phyloP scores from a whole-genome alignment of 352 stramenopile genomes.

The Phytopythium kandeliae region DNA sequence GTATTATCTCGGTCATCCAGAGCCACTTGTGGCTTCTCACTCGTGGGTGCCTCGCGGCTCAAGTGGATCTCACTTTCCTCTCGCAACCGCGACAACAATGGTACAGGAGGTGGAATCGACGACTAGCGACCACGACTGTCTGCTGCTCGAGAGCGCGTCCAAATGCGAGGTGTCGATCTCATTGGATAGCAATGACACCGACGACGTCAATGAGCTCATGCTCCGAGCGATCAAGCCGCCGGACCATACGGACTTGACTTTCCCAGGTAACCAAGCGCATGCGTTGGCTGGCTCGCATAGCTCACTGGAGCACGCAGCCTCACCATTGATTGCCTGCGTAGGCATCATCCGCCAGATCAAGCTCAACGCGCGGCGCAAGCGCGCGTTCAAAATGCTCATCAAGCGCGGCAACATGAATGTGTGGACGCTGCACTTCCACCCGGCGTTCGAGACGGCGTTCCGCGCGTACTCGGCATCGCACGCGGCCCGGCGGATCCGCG shows the following conservation, averaged over 20 bases:
- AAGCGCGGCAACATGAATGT: constrained; percentile 28
- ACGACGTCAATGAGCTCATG: constrained; percentile 16
- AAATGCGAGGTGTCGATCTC: background rate
- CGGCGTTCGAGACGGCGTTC: constrained; percentile 24
- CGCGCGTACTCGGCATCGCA: constrained; percentile 21
- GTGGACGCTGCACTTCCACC: constrained; percentile 30
- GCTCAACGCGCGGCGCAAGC: constrained; percentile 17
- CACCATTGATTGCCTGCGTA: constrained; percentile 1
- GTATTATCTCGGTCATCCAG: no score
- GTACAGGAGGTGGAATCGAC: background rate
- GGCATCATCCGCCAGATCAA: constrained; percentile 30
- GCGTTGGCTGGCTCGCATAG: no score
- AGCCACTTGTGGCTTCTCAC: no score
- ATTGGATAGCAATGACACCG: background rate
- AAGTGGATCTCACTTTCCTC: background rate
- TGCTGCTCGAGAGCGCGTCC: background rate
- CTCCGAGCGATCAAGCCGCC: constrained; percentile 25
- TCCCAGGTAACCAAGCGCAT: constrained; percentile 2
- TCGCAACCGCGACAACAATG: background rate
- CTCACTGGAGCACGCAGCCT: constrained; percentile 1
- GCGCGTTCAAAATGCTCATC: constrained; percentile 32
- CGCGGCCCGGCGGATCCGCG: constrained; percentile 25
- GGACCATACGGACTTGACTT: constrained; percentile 20
- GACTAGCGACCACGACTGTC: background rate
- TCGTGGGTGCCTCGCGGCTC: no score